phyloP scores from a whole-genome alignment of 306 rosid species.

The Crotalaria pallida region DNA sequence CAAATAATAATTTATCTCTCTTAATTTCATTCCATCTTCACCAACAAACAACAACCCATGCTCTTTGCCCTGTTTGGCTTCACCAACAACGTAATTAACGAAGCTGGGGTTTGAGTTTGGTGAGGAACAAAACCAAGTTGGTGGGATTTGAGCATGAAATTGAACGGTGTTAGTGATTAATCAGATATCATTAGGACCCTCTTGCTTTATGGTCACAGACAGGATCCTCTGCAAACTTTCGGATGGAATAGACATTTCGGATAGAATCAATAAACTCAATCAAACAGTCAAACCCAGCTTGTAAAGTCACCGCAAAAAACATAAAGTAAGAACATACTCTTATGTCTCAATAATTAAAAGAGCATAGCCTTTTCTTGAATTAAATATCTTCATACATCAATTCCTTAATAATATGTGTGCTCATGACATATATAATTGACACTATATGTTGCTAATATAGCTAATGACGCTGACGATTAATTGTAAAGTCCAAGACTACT shows the following conservation, averaged over 20 bases:
- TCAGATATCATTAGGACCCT: too few relatives aligned
- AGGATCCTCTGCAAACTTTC: not conserved
- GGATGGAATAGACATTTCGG: not conserved
- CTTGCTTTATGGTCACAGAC: too few relatives aligned
- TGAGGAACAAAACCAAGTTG: too few relatives aligned
- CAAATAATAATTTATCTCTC: too few relatives aligned
- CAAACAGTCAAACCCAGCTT: not conserved
- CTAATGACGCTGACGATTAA: not conserved
- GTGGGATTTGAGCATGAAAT: too few relatives aligned
- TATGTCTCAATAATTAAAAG: not conserved
- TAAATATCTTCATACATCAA: constrained; percentile 2
- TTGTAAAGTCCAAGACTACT: not conserved
- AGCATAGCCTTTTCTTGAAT: not conserved
- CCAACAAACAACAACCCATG: too few relatives aligned
- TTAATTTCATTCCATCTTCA: too few relatives aligned
- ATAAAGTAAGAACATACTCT: not conserved
- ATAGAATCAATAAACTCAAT: not conserved
- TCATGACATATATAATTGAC: not conserved
- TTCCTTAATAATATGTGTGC: not conserved
- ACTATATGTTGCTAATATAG: not conserved
- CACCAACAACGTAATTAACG: too few relatives aligned
- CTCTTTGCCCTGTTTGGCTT: too few relatives aligned
- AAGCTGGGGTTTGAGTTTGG: too few relatives aligned
- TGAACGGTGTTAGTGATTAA: too few relatives aligned
- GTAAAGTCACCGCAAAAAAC: not conserved